These are phyloP conservation scores for Macrolepiota dolichaula DNA, from an alignment of 768 basidiomycete genomes.

Conservation along the genomic window DNA sequence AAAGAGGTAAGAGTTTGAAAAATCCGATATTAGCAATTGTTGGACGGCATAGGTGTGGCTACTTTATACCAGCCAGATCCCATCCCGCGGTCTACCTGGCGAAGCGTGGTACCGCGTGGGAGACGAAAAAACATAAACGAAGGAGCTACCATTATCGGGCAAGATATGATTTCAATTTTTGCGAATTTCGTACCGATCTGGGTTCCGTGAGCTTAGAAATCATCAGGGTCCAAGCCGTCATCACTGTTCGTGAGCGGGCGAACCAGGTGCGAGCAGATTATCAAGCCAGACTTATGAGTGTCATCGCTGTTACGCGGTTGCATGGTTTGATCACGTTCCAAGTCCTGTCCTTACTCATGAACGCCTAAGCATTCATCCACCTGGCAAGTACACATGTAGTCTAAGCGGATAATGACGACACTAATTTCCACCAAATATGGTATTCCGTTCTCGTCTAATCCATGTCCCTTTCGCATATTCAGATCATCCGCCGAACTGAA, in stretches of 20 bases:
- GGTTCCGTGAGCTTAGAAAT: neutral
- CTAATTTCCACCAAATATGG: neutral
- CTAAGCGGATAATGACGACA: neutral
- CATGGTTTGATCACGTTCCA: neutral
- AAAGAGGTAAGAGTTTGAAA: conserved; percentile 1
- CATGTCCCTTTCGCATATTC: neutral
- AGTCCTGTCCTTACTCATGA: neutral
- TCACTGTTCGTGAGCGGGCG: neutral
- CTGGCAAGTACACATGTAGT: neutral
- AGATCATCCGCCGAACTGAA: neutral
- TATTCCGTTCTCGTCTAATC: neutral
- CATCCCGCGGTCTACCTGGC: neutral
- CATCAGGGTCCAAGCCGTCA: neutral
- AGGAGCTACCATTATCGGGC: neutral
- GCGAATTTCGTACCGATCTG: neutral
- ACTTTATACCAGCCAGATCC: conserved; percentile 3
- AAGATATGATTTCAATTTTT: neutral
- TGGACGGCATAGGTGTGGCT: neutral
- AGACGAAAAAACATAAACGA: neutral
- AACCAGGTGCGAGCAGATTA: neutral
- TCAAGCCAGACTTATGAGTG: neutral
- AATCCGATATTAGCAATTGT: neutral
- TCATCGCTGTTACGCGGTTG: neutral
- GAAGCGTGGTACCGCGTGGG: conserved; percentile 5
- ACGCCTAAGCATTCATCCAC: neutral